These are phyloP conservation scores for Acacia pycnantha DNA, from an alignment of 331 rosid species.

Conservation along the genomic window DNA sequence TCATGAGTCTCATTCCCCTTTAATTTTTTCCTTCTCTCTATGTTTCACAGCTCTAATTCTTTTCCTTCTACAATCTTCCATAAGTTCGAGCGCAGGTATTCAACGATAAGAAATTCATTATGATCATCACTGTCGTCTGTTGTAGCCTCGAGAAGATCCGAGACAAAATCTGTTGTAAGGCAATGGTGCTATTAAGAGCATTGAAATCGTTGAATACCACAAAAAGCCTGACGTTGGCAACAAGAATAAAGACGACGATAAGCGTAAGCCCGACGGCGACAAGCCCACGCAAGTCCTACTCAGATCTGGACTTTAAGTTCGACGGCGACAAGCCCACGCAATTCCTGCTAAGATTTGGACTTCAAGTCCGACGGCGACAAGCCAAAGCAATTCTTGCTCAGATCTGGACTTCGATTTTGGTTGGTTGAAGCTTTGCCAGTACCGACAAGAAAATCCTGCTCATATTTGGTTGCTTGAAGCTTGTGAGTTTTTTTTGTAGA, in stretches of 20 bases:
- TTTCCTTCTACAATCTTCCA: background rate
- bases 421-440: too few species aligned
- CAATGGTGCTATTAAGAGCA: constrained; percentile 47
- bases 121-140: constrained; percentile 64
- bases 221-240: background rate
- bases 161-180: constrained; percentile 65
- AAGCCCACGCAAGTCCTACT: background rate
- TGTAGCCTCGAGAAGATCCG: constrained; percentile 68
- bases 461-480: too few species aligned
- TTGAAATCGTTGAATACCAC: constrained; percentile 49
- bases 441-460: too few species aligned
- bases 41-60: background rate
- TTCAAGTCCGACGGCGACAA: too few species aligned
- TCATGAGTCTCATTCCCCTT: constrained; percentile 47
- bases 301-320: too few species aligned
- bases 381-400: too few species aligned
- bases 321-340: too few species aligned
- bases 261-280: background rate
- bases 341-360: too few species aligned
- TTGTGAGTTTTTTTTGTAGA: too few species aligned
- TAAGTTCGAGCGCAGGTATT: constrained; percentile 70
- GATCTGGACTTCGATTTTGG: too few species aligned
- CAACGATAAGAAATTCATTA: constrained; percentile 54
- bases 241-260: background rate
- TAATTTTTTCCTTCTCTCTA: too few species aligned